phyloP scores from a whole-genome alignment of 2,329 filamentous ascomycete species.

The Diaporthe sp. region DNA sequence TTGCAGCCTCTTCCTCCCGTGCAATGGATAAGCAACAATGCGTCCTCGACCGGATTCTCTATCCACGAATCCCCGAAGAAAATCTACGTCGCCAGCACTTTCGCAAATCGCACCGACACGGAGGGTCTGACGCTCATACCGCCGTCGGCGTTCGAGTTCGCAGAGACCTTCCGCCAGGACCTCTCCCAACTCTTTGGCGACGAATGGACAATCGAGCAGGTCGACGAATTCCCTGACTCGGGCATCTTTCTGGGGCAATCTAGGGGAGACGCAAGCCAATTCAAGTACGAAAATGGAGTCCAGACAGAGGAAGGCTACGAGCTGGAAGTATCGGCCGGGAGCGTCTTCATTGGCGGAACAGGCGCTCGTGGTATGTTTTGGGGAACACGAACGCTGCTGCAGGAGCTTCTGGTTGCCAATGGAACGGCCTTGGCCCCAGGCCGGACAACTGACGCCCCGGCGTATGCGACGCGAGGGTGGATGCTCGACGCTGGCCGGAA shows the following conservation, averaged over 20 bases:
- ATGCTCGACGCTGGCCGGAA: slow-evolving; percentile 31
- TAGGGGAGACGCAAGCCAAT: background rate
- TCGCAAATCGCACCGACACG: background rate
- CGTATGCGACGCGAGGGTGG: slow-evolving; percentile 25
- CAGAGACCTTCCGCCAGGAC: slow-evolving; percentile 10
- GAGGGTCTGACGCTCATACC: slow-evolving; percentile 24
- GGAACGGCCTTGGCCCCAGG: slow-evolving; percentile 22
- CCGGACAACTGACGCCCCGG: slow-evolving; percentile 32
- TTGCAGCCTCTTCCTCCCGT: slow-evolving; percentile 13
- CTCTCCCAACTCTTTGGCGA: slow-evolving; percentile 2
- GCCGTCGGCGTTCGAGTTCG: slow-evolving; percentile 4
- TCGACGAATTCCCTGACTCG: slow-evolving; percentile 7
- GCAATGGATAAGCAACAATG: slow-evolving; percentile 2
- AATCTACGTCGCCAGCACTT: background rate
- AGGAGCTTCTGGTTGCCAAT: slow-evolving; percentile 8
- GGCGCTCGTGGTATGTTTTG: slow-evolving; percentile 24
- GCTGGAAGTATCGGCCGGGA: slow-evolving; percentile 17
- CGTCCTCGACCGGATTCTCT: slow-evolving; percentile 7
- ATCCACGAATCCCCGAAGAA: slow-evolving; percentile 8
- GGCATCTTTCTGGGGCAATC: slow-evolving; percentile 4
- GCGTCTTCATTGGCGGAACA: slow-evolving; percentile 20
- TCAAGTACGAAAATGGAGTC: slow-evolving; percentile 12
- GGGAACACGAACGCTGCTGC: slow-evolving; percentile 23
- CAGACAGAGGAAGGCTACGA: slow-evolving; percentile 17
- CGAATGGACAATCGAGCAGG: slow-evolving; percentile 4